Evolutionary conservation across 768 basidiomycete genomes (phyloP).

Genomic region (Russula abietina): DNA sequence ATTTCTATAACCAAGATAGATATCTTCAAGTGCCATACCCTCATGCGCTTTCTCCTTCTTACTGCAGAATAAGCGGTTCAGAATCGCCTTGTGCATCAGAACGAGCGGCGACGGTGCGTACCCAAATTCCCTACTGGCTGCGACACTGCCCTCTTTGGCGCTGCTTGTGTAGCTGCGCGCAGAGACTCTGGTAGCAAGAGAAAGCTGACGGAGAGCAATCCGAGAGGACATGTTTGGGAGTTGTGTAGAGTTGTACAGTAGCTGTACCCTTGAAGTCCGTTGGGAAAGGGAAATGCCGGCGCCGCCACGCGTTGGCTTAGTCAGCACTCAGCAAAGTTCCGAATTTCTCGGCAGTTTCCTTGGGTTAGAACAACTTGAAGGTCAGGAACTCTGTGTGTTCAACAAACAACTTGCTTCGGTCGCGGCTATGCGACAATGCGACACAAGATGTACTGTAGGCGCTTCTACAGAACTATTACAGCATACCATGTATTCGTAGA

Average conservation of each 20-base stretch:
- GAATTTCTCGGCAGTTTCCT: too few species aligned
- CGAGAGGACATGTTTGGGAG: slow-evolving; percentile 38
- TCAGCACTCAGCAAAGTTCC: background rate
- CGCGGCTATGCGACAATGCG: background rate
- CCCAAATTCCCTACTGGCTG: slow-evolving; percentile 59
- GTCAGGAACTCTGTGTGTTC: background rate
- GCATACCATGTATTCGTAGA: background rate
- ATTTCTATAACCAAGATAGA: background rate
- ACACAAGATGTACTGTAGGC: background rate
- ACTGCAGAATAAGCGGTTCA: slow-evolving; percentile 34
- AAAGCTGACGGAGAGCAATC: slow-evolving; percentile 39
- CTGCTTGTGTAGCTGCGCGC: slow-evolving; percentile 36
- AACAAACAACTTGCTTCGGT: too few species aligned
- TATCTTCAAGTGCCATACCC: slow-evolving; percentile 33
- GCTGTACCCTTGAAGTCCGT: background rate
- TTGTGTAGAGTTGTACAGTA: slow-evolving; percentile 19
- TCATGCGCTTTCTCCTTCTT: slow-evolving; percentile 73
- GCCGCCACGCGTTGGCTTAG: background rate
- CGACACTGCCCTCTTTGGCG: slow-evolving; percentile 49
- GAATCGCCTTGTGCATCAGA: background rate
- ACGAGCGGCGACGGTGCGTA: slow-evolving; percentile 29
- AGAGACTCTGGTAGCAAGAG: slow-evolving; percentile 32
- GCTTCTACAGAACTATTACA: background rate
- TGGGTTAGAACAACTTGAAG: too few species aligned
- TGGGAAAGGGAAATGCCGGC: background rate